Conservation (phyloP, 345 rosid species). For the Raphanus sativus region DNA sequence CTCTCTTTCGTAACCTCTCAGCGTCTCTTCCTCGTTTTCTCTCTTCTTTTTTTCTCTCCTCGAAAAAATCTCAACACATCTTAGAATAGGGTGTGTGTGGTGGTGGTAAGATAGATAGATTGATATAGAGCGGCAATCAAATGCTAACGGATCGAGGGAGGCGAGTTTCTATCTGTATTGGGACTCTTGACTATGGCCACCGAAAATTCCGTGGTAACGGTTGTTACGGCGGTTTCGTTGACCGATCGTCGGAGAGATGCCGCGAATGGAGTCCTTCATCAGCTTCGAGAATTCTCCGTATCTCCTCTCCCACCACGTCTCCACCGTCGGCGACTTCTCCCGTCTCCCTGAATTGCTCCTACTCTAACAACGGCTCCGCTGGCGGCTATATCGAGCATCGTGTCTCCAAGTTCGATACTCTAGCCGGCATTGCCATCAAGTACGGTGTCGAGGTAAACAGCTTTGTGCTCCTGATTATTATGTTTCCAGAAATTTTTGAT, state of each 20-base stretch:
- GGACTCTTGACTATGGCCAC: slow-evolving; percentile 27
- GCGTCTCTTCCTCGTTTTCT: slow-evolving; percentile 19
- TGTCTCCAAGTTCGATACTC: slow-evolving; percentile 79
- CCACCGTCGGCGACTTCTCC: slow-evolving; percentile 25
- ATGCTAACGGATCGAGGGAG: slow-evolving; percentile 50
- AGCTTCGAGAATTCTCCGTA: slow-evolving; percentile 17
- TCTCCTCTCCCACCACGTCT: slow-evolving; percentile 35
- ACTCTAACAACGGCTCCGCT: slow-evolving; percentile 17
- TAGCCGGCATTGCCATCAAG: slow-evolving; percentile 90
- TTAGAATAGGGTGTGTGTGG: not conserved
- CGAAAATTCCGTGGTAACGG: slow-evolving; percentile 27
- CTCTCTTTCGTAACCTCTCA: slow-evolving; percentile 5
- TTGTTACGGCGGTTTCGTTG: slow-evolving; percentile 18
- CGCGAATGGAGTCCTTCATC: slow-evolving; percentile 31
- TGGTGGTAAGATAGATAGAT: not conserved
- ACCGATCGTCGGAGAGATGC: slow-evolving; percentile 20
- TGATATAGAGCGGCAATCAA: not conserved
- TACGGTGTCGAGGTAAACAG: slow-evolving; percentile 98
- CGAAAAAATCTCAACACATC: slow-evolving; percentile 14
- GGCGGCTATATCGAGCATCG: slow-evolving; percentile 61
- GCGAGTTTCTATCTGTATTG: slow-evolving; percentile 28
- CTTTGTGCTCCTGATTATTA: no score
- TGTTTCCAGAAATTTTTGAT: no score
- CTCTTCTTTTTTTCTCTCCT: not conserved
- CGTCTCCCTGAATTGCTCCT: slow-evolving; percentile 25